A percentile compares a stretch with the other conserved stretches of the same genome.
phyloP scores from a whole-genome alignment of 2,329 filamentous ascomycete genomes.

The Blumeria hordei region DNA sequence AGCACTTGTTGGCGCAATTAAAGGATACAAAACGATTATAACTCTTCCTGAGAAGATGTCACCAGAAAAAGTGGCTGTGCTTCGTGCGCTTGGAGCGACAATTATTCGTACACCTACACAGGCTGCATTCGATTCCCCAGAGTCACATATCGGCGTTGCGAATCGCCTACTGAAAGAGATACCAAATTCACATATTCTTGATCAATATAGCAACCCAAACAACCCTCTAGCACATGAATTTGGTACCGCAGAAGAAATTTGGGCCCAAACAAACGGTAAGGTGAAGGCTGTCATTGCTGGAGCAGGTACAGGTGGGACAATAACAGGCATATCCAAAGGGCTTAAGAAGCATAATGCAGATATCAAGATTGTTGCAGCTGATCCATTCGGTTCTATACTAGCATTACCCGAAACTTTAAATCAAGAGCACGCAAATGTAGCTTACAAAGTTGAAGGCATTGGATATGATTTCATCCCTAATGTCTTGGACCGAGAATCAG shows the following conservation, averaged over 20 bases:
- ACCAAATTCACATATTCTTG: slow-evolving; percentile 86
- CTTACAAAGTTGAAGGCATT: slow-evolving; percentile 96
- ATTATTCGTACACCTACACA: slow-evolving; percentile 95
- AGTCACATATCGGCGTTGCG: slow-evolving; percentile 92
- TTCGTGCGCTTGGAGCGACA: slow-evolving; percentile 81
- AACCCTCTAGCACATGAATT: slow-evolving; percentile 87
- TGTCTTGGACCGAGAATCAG: slow-evolving; percentile 54
- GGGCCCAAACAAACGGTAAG: slow-evolving; percentile 66
- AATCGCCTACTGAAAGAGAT: slow-evolving; percentile 79
- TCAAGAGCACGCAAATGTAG: slow-evolving; percentile 51
- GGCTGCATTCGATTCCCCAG: slow-evolving; percentile 80
- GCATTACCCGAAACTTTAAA: slow-evolving; percentile 64
- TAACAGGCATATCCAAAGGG: slow-evolving; percentile 69
- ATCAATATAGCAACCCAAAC: slow-evolving; percentile 81
- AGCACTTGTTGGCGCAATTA: slow-evolving; percentile 80
- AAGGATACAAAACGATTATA: slow-evolving; percentile 97
- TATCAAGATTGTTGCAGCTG: slow-evolving; percentile 76
- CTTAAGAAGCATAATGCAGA: slow-evolving; percentile 67
- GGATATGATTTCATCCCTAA: slow-evolving; percentile 97
- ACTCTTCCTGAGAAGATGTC: slow-evolving; percentile 99
- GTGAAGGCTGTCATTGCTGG: slow-evolving; percentile 71
- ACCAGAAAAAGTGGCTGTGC: slow-evolving; percentile 85
- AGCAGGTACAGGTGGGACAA: slow-evolving; percentile 85
- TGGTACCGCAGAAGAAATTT: slow-evolving; percentile 91
- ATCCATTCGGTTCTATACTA: slow-evolving; percentile 78